A percentile compares a stretch with the other conserved stretches of the same genome.
Evolutionary conservation across 176 grass and related monocot genomes (phyloP).

Genomic region (Aegilops bicornis): DNA sequence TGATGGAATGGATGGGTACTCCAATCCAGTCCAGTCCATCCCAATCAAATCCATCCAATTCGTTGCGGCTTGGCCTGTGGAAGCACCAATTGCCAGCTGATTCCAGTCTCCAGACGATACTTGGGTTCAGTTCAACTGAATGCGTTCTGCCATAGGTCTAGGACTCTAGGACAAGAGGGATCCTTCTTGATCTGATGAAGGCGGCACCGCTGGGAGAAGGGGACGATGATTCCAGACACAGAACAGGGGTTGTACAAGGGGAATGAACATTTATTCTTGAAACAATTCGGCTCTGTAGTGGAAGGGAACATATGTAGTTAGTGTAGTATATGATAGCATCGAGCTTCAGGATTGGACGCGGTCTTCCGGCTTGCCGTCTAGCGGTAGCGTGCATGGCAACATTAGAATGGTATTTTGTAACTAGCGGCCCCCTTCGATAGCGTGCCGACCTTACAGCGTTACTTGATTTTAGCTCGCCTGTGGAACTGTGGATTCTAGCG

Average conservation of each 20-base stretch:
- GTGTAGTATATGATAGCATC: not conserved
- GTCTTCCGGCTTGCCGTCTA: not conserved
- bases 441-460: not conserved
- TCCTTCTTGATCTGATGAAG: not conserved
- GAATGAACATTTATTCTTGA: not conserved
- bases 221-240: not conserved
- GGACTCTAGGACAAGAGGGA: not conserved
- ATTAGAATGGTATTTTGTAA: not conserved
- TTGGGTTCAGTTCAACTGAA: not conserved
- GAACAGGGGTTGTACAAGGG: not conserved
- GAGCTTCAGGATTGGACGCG: not conserved
- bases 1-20: not conserved
- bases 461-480: not conserved
- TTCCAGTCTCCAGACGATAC: not conserved
- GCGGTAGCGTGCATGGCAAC: not conserved
- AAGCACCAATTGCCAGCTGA: not conserved
- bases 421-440: not conserved
- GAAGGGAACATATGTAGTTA: not conserved
- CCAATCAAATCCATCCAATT: too few species aligned
- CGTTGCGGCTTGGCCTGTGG: not conserved
- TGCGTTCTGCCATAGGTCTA: too few species aligned
- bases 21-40: too few species aligned
- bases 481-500: not conserved
- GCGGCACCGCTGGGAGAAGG: not conserved
- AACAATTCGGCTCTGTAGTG: not conserved